Base-by-base conservation (phyloP, 2,329 filamentous ascomycete genomes). In the Penicillium verrucosum region DNA sequence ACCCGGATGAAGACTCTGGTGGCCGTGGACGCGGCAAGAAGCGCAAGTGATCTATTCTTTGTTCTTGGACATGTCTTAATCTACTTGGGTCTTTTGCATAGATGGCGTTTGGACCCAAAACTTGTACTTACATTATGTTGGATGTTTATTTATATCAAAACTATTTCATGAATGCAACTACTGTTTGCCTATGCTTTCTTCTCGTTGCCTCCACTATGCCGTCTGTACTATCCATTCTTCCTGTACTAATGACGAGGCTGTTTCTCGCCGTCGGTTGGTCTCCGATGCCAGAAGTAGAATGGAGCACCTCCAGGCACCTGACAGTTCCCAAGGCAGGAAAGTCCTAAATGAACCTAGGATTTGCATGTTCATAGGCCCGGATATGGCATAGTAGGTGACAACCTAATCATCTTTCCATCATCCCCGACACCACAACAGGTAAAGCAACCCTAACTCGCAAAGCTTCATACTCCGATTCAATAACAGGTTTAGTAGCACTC, bases 1-100 rank as follows among this genome's bases (percentile, higher is more conserved):
- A 80, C 34, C 77, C 80, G 63, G 79, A 77, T 21, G 80, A 79
- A 50, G 81, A 78, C 21, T 82, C 75, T 30, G 78, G 75, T 57
- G 82, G 80, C 30, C 71, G 73, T 46, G 78, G 80, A 25, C 71
- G 73, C 43, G 77, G 76, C 21, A 77, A 78, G 69, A 78, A 78
- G 65, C 73, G 75, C 65, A 74, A 62, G 59, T 76, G 65, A 73
- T 61, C 38, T 60, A 21, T 51, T 44, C 37, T 51, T 46, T 46
- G 58, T 59, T 51, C 37, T 56, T 62, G 56, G 46, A 60, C 53
- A 58, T 60, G 60, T 58, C 53, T 51, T 52, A 42, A 43, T 57
- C 49, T 59, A 47, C 55, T 55, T 57, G 41, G 41, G 49, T 53
- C 41, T 57, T 58, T 62, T 64, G 68, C 57, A 64, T 65, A 61